Percentiles rank a stretch among this genome's conserved stretches.
Conservation (phyloP, 148 eudicot species). For the Cornus suecica region DNA sequence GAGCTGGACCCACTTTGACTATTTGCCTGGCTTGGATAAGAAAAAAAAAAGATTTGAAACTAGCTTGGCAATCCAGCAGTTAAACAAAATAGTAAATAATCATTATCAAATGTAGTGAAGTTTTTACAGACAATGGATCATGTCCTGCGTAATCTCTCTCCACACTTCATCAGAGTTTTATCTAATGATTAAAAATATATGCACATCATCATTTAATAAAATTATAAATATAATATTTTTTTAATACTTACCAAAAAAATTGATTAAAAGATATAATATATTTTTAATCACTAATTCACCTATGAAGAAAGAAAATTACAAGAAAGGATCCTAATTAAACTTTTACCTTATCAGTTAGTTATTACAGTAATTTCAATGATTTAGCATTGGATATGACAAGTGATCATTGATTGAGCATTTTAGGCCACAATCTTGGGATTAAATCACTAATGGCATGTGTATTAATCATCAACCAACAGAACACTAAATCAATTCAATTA, state of each 20-base stretch:
- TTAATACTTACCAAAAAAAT: neutral
- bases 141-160: too few relatives aligned
- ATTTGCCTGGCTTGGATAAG: neutral
- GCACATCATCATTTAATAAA: too few relatives aligned
- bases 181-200: too few relatives aligned
- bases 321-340: too few relatives aligned
- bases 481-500: neutral
- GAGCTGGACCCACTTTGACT: constrained; percentile 9
- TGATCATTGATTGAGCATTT: neutral
- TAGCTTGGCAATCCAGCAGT: neutral
- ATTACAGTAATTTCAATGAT: neutral
- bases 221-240: neutral
- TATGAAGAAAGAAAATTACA: too few relatives aligned
- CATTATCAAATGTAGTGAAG: neutral
- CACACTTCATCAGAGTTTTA: too few relatives aligned
- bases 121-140: too few relatives aligned
- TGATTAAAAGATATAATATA: too few relatives aligned
- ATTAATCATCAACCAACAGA: neutral
- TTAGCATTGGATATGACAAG: neutral
- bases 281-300: too few relatives aligned
- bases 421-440: neutral
- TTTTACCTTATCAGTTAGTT: too few relatives aligned
- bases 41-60: neutral
- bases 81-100: neutral
- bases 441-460: constrained; percentile 1